Base-by-base conservation (phyloP, 305 asterid genomes). In the Andrographis paniculata region DNA sequence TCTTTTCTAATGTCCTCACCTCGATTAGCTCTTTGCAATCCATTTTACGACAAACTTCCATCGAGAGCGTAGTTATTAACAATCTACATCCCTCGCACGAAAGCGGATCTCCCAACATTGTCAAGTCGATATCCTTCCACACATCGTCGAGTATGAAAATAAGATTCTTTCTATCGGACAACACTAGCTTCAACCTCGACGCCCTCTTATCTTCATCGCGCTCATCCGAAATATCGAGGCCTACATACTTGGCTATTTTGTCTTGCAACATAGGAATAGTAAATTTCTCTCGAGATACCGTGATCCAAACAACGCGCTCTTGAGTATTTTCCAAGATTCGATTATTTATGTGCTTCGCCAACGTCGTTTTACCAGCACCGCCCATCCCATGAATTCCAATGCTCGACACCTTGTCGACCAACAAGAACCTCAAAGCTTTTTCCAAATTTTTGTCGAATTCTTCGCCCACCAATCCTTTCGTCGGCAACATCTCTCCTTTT, bases 341-440 rank as follows among this genome's bases (percentile, higher is more conserved):
- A 22, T 60, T 60, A 20, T 59, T 3, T 14, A 59, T 45, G 22
- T 46, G 50, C 11, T 39, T 54, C 1, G 43, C 60, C 41, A 59
- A 17, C 1, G 48, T 43, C 1, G 58, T 33, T 36, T 33, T 33
- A n/a, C 38, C 38, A 7, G 13, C 12, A 33, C 38, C 38, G 12
- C 38, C 58, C 64, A 59, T 59, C 0, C 64, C 64, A 15, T 51
- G 9, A 16, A 52, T 23, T 9, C 59, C 65, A 17, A 51, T 51
- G 23, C 58, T 50, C 9, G 4, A 13, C 17, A 43, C 59, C 3
- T 38, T 3, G 11, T 48, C 42, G 24, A 0, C 11, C 5, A 1
- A 31, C 36, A 60, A 18, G 9, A 22, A 2, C 1, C 12, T 14
- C 53, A 50, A 23, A 50, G 51, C 36, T 44, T 7, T 50, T 0